Base-by-base conservation (phyloP, 2,329 filamentous ascomycete genomes). In the Lachnellula suecica region DNA sequence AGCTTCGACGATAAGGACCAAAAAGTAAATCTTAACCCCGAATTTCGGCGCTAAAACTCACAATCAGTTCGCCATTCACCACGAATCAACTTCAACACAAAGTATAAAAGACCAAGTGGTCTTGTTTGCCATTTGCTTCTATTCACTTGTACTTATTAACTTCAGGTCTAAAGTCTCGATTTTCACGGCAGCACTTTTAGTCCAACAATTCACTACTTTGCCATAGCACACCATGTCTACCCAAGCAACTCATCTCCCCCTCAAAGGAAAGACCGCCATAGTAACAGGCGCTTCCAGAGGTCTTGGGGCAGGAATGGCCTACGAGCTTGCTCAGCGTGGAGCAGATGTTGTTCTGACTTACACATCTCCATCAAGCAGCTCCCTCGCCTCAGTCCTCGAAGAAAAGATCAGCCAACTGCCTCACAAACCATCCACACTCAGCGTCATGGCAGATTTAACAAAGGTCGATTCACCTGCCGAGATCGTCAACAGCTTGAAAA, bases 381-480 rank as follows among this genome's bases (percentile, higher is more conserved):
- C 19, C n/a, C 50, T 44, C 19, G 25, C 25, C 40, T 24, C 40
- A 17, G 13, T 22, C 13, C 40, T 43, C 22, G 24, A 20, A 4
- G 15, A 5, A 7, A 47, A 29, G 20, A 53, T 27, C 6, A 25
- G 22, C 22, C 40, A 24, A 42, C 63, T 72, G 10, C 70, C 75
- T 34, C 77, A 91, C 72, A 74, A 72, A 48, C 77, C 91, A 64
- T 75, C 76, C 55, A 81, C 82, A 46, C 66, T 85, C 22, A 67
- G 76, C 38, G 77, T 90, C 2, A 84, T 87, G 71, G 87, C 87
- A 24, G 87, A 90, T 70, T 79, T 92, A 60, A 78, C 80, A 59
- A 78, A 79, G 2, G 74, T 82, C 37, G 75, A 76, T 11, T 83
- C 82, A 2, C 82, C 84, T 2, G 72, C 76, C 5, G 70, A 78